Percentiles rank a stretch among this genome's conserved stretches.
Conservation (phyloP, 306 rosid genomes). For the Spatholobus suberectus region DNA sequence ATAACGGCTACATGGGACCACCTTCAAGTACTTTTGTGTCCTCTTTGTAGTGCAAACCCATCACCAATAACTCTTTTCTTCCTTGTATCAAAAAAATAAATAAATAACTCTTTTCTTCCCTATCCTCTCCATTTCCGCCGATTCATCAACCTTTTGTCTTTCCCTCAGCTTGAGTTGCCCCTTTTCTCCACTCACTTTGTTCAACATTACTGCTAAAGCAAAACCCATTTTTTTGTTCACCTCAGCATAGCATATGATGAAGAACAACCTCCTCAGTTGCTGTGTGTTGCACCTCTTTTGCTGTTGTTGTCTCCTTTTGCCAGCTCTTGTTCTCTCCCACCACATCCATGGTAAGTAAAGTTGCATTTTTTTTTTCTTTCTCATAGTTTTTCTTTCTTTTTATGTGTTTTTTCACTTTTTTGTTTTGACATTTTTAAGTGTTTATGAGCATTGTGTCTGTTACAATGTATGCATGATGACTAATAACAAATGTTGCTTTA, state of each 20-base stretch:
- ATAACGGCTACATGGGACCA: conserved; percentile 77
- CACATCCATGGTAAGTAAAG: conserved; percentile 69
- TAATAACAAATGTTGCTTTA: not conserved
- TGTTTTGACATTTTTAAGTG: not conserved
- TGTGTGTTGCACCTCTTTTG: conserved; percentile 42
- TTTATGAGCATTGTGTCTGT: not conserved
- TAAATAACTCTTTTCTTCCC: too few species aligned
- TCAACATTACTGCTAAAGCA: conserved; percentile 35
- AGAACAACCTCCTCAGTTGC: conserved; percentile 54
- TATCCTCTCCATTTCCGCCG: conserved; percentile 33
- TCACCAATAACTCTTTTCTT: conserved; percentile 28
- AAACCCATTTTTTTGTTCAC: conserved; percentile 39
- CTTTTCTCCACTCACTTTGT: conserved; percentile 22
- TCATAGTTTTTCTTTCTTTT: not conserved
- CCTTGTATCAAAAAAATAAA: too few species aligned
- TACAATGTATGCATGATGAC: conserved; percentile 8
- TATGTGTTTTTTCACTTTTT: not conserved
- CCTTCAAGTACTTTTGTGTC: conserved; percentile 50
- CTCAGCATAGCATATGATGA: conserved; percentile 37
- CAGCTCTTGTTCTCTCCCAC: conserved; percentile 73
- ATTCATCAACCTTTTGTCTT: conserved; percentile 26
- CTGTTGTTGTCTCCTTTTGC: conserved; percentile 45
- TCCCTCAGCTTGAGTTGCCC: not conserved
- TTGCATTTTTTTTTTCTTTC: not conserved
- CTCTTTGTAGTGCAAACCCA: conserved; percentile 46